A percentile compares a stretch with the other conserved stretches of the same genome.
Conservation (phyloP, 495 filamentous ascomycete genomes). For the Evernia prunastri region DNA sequence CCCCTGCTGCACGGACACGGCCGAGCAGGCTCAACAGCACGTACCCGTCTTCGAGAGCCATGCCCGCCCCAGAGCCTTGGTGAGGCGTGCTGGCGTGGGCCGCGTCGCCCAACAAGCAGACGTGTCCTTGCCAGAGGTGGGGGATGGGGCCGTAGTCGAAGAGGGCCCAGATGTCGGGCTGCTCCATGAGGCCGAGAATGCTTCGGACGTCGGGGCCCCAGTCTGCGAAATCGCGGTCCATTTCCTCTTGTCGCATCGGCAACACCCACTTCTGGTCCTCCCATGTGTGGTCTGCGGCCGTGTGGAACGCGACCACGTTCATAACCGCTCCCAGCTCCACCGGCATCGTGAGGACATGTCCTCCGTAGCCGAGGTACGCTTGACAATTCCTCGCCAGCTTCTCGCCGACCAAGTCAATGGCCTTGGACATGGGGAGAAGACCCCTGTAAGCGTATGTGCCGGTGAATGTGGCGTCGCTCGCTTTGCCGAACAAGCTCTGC, state of each 20-base stretch:
- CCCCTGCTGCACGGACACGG: constrained; percentile 13
- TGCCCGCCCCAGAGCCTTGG: constrained; percentile 54
- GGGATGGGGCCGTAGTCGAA: constrained; percentile 44
- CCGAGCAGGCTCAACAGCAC: constrained; percentile 45
- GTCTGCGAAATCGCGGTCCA: constrained; percentile 23
- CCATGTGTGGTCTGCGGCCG: constrained; percentile 25
- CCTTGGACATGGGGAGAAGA: constrained; percentile 46
- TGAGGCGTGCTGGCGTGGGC: constrained; percentile 56
- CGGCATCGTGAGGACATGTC: constrained; percentile 44
- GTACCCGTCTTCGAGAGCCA: constrained; percentile 53
- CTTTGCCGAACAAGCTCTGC: constrained; percentile 34
- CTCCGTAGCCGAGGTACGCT: constrained; percentile 42
- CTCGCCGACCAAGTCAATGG: constrained; percentile 34
- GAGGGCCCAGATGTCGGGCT: constrained; percentile 23
- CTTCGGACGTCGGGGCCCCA: constrained; percentile 16
- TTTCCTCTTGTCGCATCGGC: constrained; percentile 42
- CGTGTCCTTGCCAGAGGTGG: constrained; percentile 34
- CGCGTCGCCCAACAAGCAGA: constrained; percentile 48
- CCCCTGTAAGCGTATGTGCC: constrained; percentile 47
- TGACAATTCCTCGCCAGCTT: constrained; percentile 39
- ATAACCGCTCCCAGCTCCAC: constrained; percentile 40
- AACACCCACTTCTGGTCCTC: constrained; percentile 50
- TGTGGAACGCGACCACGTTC: constrained; percentile 38
- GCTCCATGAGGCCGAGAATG: constrained; percentile 18
- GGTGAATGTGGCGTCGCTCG: constrained; percentile 32